Evolutionary conservation across 2,329 filamentous ascomycete genomes (phyloP).

Genomic region (Fusarium sp.): DNA sequence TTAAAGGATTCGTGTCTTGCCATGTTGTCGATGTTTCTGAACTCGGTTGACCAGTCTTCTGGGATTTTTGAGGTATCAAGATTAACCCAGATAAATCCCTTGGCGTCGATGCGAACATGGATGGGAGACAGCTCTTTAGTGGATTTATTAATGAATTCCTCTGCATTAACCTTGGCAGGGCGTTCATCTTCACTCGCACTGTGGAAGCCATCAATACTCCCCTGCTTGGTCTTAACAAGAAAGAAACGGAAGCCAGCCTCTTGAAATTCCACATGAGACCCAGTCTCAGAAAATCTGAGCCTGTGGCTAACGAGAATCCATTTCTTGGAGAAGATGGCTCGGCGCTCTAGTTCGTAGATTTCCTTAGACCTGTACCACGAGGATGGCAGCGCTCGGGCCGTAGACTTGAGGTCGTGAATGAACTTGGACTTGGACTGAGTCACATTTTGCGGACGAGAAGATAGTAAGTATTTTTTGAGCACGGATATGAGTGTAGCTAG

Average conservation of each 20-base stretch:
- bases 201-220: constrained; percentile 67
- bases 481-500: constrained; percentile 41
- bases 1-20: constrained; percentile 56
- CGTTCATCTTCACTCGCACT: constrained; percentile 55
- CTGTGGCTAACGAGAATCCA: constrained; percentile 68
- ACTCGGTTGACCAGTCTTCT: constrained; percentile 62
- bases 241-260: constrained; percentile 66
- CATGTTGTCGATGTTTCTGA: constrained; percentile 50
- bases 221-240: constrained; percentile 59
- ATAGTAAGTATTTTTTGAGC: constrained; percentile 43
- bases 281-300: constrained; percentile 59
- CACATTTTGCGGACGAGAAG: constrained; percentile 7
- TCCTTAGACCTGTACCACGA: constrained; percentile 62
- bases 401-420: neutral
- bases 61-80: constrained; percentile 58
- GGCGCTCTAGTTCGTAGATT: constrained; percentile 65
- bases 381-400: constrained; percentile 55
- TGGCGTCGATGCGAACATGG: constrained; percentile 61
- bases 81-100: constrained; percentile 69
- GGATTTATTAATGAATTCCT: neutral
- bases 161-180: too few relatives aligned
- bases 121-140: neutral
- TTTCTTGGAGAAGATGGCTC: constrained; percentile 65
- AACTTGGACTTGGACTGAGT: neutral
- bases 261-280: constrained; percentile 65